Base-by-base conservation (phyloP, 2,329 filamentous ascomycete species). In the Aspergillus ruber region DNA sequence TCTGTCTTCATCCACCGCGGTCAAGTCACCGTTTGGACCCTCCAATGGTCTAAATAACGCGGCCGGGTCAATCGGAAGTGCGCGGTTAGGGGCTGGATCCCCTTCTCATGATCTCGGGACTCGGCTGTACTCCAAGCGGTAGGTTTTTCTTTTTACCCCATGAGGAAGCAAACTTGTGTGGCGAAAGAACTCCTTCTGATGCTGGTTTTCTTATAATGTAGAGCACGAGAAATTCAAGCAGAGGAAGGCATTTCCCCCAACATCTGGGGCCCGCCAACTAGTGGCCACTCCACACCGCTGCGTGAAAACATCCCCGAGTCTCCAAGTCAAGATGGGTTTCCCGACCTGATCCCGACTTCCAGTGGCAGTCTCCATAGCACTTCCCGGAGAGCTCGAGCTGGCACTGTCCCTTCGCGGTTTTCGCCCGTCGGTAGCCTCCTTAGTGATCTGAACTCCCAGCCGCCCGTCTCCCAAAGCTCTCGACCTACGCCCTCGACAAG, bases 241-340 rank as follows among this genome's bases (percentile, higher is more conserved):
- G 90, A 96, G 73, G 91, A 97, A 79, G 90, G 90, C 44, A 78
- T 95, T 76, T 65, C 84, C 77, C 63, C 78, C 81, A 68, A 84
- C 63, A 85, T 86, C 39, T 97, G 93, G 93, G 90, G 93, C 9
- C 91, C 93, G 56, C 91, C 93, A 43, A 95, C 91, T 47, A 96
- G 91, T 67, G 93, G 91, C 56, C 91, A 95, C 69, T 96, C 91
- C 17, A 96, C 91, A 38, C 93, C 93, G 58, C 80, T 98, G 44
- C 88, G 93, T 63, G 93, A 97, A 74, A 96, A 91, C 56, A 97
- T 98, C 52, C 90, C 91, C 54, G 93, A 98, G 72, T 96, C 91
- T 32, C 93, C 93, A 27, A 93, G 87, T 56, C 80, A 78, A 57
- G 91, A 96, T 73, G 91, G 88, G 57, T 97, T 97, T 60, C 90